Conservation (phyloP, 164 flowering plant genomes). For the Liriodendron chinense region DNA sequence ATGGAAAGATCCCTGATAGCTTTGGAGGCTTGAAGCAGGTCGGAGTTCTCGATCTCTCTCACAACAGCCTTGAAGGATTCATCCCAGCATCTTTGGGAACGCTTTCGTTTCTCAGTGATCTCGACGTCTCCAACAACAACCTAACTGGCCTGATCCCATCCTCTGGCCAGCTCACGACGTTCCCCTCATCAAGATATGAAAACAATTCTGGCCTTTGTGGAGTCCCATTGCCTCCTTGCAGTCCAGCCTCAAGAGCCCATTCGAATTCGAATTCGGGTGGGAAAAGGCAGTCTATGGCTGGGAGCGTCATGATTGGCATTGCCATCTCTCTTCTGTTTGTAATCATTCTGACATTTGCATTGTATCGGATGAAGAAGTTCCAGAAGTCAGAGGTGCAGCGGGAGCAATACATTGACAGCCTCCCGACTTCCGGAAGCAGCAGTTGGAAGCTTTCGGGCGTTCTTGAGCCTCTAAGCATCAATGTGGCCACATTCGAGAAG, state of each 20-base stretch:
- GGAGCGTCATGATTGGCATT: constrained; percentile 55
- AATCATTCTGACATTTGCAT: constrained; percentile 38
- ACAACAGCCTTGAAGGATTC: constrained; percentile 60
- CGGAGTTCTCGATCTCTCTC: constrained; percentile 76
- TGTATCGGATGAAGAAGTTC: constrained; percentile 39
- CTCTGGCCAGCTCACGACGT: constrained; percentile 77
- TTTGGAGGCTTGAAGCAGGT: constrained; percentile 55
- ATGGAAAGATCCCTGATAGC: constrained; percentile 60
- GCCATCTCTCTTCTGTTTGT: constrained; percentile 42
- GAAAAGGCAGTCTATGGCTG: constrained; percentile 38
- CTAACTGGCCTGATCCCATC: constrained; percentile 72
- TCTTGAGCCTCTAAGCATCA: constrained; percentile 86
- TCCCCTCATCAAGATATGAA: constrained; percentile 70
- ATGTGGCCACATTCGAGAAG: constrained; percentile 85
- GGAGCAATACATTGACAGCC: constrained; percentile 72
- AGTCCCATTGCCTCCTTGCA: constrained; percentile 66
- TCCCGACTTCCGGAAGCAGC: constrained; percentile 71
- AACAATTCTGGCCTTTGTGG: constrained; percentile 91
- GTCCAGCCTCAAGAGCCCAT: constrained; percentile 24
- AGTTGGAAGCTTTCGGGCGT: constrained; percentile 81
- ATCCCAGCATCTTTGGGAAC: constrained; percentile 61
- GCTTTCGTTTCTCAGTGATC: constrained; percentile 71
- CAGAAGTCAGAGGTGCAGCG: constrained; percentile 39
- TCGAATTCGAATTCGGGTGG: constrained; percentile 9
- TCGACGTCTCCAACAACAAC: constrained; percentile 85